phyloP scores from a whole-genome alignment of 352 stramenopile species.

The Globisporangium radiosum region DNA sequence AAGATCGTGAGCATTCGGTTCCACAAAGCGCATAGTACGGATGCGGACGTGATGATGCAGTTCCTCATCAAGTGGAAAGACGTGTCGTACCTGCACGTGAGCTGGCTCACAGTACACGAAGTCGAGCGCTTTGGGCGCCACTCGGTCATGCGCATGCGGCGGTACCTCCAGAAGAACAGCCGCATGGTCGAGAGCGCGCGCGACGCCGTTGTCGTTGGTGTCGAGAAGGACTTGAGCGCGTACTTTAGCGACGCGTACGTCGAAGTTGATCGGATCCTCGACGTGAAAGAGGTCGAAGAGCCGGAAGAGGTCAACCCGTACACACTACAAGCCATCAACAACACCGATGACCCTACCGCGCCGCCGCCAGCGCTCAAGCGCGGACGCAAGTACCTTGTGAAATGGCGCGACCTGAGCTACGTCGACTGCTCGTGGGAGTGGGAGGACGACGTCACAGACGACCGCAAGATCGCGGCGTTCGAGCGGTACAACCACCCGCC shows the following conservation, averaged over 20 bases:
- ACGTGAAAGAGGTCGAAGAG: conserved; percentile 73
- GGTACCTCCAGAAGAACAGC: conserved; percentile 85
- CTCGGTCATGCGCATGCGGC: conserved; percentile 76
- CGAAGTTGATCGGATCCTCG: conserved; percentile 80
- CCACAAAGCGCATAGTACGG: conserved; percentile 38
- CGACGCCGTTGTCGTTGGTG: conserved; percentile 63
- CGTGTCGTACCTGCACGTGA: conserved; percentile 96
- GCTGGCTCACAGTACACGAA: conserved; percentile 94
- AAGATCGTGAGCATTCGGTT: conserved; percentile 90
- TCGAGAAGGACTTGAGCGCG: conserved; percentile 70
- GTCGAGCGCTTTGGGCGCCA: conserved; percentile 87
- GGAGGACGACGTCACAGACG: conserved; percentile 85
- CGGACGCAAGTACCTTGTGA: conserved; percentile 89
- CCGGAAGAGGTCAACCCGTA: conserved; percentile 69
- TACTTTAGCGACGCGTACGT: conserved; percentile 84
- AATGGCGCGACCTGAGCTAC: conserved; percentile 89
- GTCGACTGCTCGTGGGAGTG: conserved; percentile 88
- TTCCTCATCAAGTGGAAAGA: conserved; percentile 99
- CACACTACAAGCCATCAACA: conserved; percentile 35
- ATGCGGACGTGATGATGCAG: conserved; percentile 81
- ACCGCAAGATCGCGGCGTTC: conserved; percentile 85
- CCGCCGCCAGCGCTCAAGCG: conserved; percentile 39
- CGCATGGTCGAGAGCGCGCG: conserved; percentile 67
- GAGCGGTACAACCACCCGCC: conserved; percentile 84
- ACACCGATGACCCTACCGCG: conserved; percentile 22